Evolutionary conservation across 805 yeast genomes (phyloP).

Genomic region (Sugiyamaella boreocaroliniensis): DNA sequence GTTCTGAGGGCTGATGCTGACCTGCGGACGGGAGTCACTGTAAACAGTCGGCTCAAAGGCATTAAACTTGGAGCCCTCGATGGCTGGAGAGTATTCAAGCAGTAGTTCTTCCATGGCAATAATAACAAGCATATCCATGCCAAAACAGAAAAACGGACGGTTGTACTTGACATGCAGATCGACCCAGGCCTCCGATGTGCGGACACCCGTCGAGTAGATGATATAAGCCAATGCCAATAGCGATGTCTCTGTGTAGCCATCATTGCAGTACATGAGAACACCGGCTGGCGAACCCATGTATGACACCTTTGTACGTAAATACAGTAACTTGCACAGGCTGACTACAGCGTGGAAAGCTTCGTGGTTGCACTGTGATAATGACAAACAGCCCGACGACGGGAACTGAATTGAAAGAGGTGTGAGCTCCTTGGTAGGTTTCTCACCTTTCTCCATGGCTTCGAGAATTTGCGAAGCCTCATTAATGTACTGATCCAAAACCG

Average conservation of each 20-base stretch:
- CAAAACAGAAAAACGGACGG: constrained; percentile 80
- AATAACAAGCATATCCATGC: constrained; percentile 60
- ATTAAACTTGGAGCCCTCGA: constrained; percentile 9
- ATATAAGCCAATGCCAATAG: constrained; percentile 63
- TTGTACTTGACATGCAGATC: constrained; percentile 56
- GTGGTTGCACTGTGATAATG: constrained; percentile 61
- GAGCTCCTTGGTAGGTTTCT: constrained; percentile 2
- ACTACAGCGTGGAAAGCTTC: constrained; percentile 58
- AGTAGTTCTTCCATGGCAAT: constrained; percentile 58
- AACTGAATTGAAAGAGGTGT: constrained; percentile 36
- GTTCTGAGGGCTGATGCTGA: background rate
- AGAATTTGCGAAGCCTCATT: constrained; percentile 14
- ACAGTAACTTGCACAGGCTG: constrained; percentile 62
- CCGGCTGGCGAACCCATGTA: constrained; percentile 21
- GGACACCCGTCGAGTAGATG: constrained; percentile 58
- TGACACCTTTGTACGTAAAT: constrained; percentile 30
- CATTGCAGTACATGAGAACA: constrained; percentile 67
- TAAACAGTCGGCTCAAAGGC: background rate
- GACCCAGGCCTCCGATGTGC: constrained; percentile 59
- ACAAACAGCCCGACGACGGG: constrained; percentile 81
- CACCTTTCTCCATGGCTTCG: background rate
- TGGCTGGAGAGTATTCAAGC: constrained; percentile 51
- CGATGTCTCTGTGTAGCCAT: constrained; percentile 89
- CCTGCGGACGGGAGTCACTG: background rate
- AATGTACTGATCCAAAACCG: constrained; percentile 21